Evolutionary conservation across 192 early-diverging fungal genomes (phyloP), one percentile per base, ranked within the genome.

Genomic region (Coemansia sp.): DNA sequence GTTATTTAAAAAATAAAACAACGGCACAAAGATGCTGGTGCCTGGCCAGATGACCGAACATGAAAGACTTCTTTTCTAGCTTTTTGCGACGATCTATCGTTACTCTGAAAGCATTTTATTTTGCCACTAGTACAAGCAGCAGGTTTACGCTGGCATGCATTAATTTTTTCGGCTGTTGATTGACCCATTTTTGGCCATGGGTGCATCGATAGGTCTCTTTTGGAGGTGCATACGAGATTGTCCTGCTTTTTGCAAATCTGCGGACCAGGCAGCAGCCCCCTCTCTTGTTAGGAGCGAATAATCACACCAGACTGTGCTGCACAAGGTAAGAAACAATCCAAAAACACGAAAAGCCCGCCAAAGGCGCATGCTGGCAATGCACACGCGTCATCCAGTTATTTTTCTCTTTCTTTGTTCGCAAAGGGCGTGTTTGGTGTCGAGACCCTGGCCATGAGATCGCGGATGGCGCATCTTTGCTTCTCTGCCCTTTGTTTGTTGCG

Each of bases 321-420:
- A 43, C 39, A 21, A 63, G 41, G 63, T 64, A 69, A 51, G 71
- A 48, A 52, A 65, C 58, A 66, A 74, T 61, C 55, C 32, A 32
- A 66, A 59, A 71, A 73, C 76, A 73, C 76, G 71, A 78, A 78
- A 73, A 36, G 61, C 42, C 71, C 76, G 57, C 76, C 71, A 78
- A 78, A 68, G 10, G 21, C 42, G 8, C 40, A 12, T n/a, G 47
- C 41, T 43, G 59, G 16, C 41, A 42, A 61, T 61, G 59, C 13
- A 36, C 66, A 64, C 67, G 67, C 69, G 69, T 65, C 39, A 45
- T 49, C 51, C 41, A 47, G 61, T 47, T 26, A 40, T 32, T 15
- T 49, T 65, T 32, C 49, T 15, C 58, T 21, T 41, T 19, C 21
- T 48, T 21, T 47, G 21, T 59, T 43, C 61, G 37, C 47, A 37